These are phyloP conservation scores for Zea mays DNA, from an alignment of 176 grass and related monocot genomes.

Conservation along the genomic window Zm-B73-REFERENCE-NAM-5.0 NC_050105.1:77956501-77957000, in stretches of 20 bases:
- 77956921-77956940: too few species aligned
- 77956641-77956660: conserved; percentile 32
- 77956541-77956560: neutral
- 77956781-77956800: too few species aligned
- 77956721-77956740: neutral
- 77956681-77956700: conserved; percentile 26
- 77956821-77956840: too few species aligned
- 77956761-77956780: too few species aligned
- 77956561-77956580: neutral
- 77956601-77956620: neutral
- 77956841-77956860: too few species aligned
- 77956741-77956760: neutral
- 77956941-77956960: too few species aligned
- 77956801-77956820: too few species aligned
- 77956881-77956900: too few species aligned
- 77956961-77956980: too few species aligned
- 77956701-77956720: neutral
- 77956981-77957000: too few species aligned
- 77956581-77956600: neutral
- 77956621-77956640: neutral
- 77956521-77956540: neutral
- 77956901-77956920: too few species aligned
- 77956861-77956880: too few species aligned
- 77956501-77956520: neutral
- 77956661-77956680: neutral